These are phyloP conservation scores for Fremontodendron californicum DNA, from an alignment of 345 rosid genomes.

Conservation along the genomic window DNA sequence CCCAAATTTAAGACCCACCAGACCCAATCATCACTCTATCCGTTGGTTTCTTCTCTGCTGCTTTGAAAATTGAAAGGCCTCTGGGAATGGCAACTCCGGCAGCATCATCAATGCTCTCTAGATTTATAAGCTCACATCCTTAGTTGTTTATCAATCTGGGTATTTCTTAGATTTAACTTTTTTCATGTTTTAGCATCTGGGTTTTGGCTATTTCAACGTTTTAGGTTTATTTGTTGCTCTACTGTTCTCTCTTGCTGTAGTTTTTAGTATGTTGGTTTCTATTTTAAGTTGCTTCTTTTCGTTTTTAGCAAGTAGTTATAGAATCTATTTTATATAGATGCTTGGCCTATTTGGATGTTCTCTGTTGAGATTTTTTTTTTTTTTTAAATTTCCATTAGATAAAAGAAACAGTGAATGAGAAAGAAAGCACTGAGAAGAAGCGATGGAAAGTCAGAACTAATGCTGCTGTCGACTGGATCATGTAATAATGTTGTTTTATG, in stretches of 20 bases:
- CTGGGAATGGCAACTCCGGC: constrained; percentile 30
- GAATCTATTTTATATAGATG: background rate
- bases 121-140: background rate
- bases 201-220: background rate
- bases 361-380: background rate
- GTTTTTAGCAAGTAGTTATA: background rate
- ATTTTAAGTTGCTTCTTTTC: background rate
- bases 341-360: constrained; percentile 5
- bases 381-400: constrained; percentile 2
- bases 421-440: background rate
- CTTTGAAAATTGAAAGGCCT: background rate
- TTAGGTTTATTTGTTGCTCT: background rate
- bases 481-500: background rate
- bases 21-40: background rate
- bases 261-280: background rate
- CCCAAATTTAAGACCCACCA: background rate
- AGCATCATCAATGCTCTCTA: background rate
- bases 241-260: background rate
- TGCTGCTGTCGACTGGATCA: background rate
- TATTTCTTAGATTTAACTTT: background rate
- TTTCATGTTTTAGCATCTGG: background rate
- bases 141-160: constrained; percentile 6
- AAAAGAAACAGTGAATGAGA: background rate
- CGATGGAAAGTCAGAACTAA: background rate
- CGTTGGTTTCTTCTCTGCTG: background rate